phyloP scores from a whole-genome alignment of 176 grass and related monocot genomes.

The Musa acuminata region DNA sequence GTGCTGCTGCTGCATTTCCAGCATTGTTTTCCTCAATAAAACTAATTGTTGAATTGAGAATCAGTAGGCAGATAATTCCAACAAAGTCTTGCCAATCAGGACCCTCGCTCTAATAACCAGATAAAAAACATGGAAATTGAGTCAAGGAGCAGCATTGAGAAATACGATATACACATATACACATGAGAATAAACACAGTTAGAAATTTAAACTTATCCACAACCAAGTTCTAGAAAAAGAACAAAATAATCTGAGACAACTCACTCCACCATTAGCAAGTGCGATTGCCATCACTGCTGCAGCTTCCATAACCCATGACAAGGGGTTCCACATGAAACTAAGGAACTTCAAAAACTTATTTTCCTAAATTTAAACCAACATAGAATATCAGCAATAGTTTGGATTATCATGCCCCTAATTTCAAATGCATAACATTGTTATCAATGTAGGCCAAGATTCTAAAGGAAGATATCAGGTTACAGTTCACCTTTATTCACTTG shows the following conservation, averaged over 20 bases:
- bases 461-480: no score
- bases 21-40: conserved; percentile 87
- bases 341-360: conserved; percentile 75
- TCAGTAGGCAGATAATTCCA: conserved; percentile 59
- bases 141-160: neutral
- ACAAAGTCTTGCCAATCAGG: conserved; percentile 78
- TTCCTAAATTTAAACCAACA: conserved; percentile 32
- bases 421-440: no score
- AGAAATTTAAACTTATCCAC: no score
- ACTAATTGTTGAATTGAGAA: conserved; percentile 79
- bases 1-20: conserved; percentile 52
- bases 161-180: no score
- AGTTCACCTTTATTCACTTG: no score
- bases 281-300: conserved; percentile 62
- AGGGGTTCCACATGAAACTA: conserved; percentile 87
- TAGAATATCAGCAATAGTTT: neutral
- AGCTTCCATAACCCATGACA: conserved; percentile 87
- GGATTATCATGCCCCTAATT: no score
- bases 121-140: neutral
- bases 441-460: no score
- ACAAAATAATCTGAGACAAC: conserved; percentile 11
- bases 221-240: neutral
- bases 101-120: conserved; percentile 37
- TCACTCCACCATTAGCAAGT: conserved; percentile 72
- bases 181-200: no score